These are phyloP conservation scores for Neospora caninum DNA, from an alignment of 169 alveolate genomes.

Conservation along the genomic window DNA sequence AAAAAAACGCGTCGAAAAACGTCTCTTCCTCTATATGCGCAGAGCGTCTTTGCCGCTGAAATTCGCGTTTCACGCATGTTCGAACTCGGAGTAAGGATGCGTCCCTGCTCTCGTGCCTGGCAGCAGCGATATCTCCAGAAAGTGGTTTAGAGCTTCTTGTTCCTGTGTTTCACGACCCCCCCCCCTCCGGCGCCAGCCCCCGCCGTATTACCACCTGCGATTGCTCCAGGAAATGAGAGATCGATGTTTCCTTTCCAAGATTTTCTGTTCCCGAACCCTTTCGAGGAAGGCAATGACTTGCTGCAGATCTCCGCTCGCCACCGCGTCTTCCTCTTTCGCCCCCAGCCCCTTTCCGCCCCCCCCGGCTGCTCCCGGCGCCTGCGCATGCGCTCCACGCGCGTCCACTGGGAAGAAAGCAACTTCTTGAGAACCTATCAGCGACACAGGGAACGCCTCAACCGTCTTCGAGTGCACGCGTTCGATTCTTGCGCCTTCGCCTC, in stretches of 20 bases:
- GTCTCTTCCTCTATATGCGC: too few species aligned
- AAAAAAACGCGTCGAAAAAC: too few species aligned
- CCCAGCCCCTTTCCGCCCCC: background rate
- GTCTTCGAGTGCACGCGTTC: background rate
- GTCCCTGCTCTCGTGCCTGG: too few species aligned
- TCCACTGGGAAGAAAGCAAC: background rate
- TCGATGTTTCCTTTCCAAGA: conserved; percentile 15
- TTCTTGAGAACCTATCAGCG: background rate
- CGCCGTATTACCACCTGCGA: background rate
- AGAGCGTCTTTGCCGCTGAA: too few species aligned
- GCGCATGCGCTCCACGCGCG: background rate
- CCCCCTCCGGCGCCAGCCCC: too few species aligned
- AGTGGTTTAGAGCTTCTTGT: too few species aligned
- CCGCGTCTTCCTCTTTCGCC: background rate
- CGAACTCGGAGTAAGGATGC: too few species aligned
- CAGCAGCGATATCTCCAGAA: too few species aligned
- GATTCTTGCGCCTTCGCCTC: background rate
- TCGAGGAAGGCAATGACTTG: background rate
- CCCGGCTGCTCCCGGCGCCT: background rate
- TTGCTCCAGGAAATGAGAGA: conserved; percentile 22
- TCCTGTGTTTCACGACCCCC: too few species aligned
- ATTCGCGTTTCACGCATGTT: too few species aligned
- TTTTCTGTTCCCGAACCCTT: background rate
- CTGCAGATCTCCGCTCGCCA: background rate
- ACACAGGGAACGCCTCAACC: background rate